A percentile compares a stretch with the other conserved stretches of the same genome.
phyloP scores from a whole-genome alignment of 192 early-diverging fungal species.

The Haplosporangium gracile region DNA sequence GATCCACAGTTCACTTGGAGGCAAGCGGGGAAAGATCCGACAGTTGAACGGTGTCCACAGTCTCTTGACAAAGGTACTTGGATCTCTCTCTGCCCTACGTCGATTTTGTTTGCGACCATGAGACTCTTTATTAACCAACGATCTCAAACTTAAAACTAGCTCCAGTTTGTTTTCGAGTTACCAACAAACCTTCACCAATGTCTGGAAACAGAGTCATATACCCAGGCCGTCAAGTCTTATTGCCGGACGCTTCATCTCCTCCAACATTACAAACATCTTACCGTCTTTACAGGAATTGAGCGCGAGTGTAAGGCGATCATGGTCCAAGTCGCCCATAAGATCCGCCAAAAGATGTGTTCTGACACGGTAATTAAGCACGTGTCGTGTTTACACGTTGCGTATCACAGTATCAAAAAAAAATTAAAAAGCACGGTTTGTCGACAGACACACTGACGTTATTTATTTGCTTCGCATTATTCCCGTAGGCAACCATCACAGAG shows the following conservation, averaged over 20 bases:
- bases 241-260: slow-evolving; percentile 77
- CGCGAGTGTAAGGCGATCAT: slow-evolving; percentile 87
- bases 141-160: slow-evolving; percentile 40
- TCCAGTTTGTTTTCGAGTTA: slow-evolving; percentile 92
- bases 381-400: not conserved
- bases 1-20: slow-evolving; percentile 73
- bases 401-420: not conserved
- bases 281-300: slow-evolving; percentile 84
- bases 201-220: slow-evolving; percentile 70
- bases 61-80: slow-evolving; percentile 74
- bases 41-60: slow-evolving; percentile 80
- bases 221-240: slow-evolving; percentile 85
- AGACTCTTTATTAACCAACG: not conserved
- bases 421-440: not conserved
- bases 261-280: slow-evolving; percentile 80
- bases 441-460: not conserved
- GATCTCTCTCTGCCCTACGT: not conserved
- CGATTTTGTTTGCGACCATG: not conserved
- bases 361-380: slow-evolving; percentile 25
- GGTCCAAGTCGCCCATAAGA: slow-evolving; percentile 71
- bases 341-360: slow-evolving; percentile 67
- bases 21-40: slow-evolving; percentile 78
- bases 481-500: slow-evolving; percentile 57
- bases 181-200: slow-evolving; percentile 79
- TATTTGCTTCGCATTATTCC: not conserved